A percentile compares a stretch with the other conserved stretches of the same genome.
Conservation (phyloP, 2,329 filamentous ascomycete genomes). For the Apiospora arundinis region DNA sequence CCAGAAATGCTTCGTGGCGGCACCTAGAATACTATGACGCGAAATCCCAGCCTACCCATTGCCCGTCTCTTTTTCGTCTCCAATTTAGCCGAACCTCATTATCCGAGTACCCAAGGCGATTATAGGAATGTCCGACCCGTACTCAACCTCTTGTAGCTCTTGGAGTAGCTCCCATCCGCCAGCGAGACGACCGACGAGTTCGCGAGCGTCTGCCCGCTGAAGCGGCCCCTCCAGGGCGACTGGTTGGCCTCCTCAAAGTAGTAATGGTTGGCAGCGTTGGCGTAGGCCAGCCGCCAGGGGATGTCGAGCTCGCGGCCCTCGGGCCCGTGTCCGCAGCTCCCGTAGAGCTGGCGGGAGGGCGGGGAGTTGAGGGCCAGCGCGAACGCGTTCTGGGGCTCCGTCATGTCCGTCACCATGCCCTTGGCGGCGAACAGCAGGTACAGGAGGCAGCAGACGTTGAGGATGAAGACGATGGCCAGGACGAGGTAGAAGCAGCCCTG, state of each 20-base stretch:
- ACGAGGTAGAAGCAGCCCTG: constrained; percentile 72
- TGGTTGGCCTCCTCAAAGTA: constrained; percentile 48
- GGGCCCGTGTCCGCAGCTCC: constrained; percentile 47
- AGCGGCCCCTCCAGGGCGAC: constrained; percentile 36
- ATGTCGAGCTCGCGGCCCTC: constrained; percentile 44
- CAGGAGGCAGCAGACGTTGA: constrained; percentile 69
- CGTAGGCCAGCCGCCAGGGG: constrained; percentile 50
- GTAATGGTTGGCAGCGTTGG: constrained; percentile 47
- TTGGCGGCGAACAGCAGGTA: constrained; percentile 64
- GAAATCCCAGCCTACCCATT: background rate
- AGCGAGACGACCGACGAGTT: constrained; percentile 24
- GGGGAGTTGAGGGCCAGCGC: constrained; percentile 70
- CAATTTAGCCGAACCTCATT: background rate
- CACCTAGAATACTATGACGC: background rate
- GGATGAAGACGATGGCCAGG: constrained; percentile 67
- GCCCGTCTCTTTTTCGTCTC: background rate
- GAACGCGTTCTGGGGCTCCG: constrained; percentile 79
- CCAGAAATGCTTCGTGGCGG: background rate
- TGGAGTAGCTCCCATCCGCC: constrained; percentile 27
- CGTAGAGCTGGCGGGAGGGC: constrained; percentile 44
- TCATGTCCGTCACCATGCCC: constrained; percentile 77
- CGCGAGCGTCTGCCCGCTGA: constrained; percentile 25
- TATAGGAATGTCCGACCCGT: constrained; percentile 25
- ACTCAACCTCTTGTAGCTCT: constrained; percentile 36
- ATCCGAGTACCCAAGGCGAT: background rate